A percentile compares a stretch with the other conserved stretches of the same genome.
These are phyloP conservation scores for Chondrus crispus DNA, from an alignment of 23 red algal species.

Conservation along the genomic window DNA sequence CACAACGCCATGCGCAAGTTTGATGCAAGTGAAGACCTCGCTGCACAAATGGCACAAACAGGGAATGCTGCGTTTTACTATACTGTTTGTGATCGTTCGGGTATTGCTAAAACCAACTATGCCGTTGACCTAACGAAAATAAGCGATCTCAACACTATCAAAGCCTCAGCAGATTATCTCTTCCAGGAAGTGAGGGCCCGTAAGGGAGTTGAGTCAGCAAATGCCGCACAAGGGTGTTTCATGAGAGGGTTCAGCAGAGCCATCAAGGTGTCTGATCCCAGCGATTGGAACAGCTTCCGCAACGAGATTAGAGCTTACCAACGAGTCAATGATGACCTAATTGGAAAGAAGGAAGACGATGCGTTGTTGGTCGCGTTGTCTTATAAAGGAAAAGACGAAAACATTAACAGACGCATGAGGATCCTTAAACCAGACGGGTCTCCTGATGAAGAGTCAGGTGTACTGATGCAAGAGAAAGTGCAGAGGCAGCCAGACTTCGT, in stretches of 20 bases:
- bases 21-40: neutral
- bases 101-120: no score
- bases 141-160: neutral
- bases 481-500: neutral
- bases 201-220: neutral
- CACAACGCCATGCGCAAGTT: neutral
- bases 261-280: neutral
- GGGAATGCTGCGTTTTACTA: neutral
- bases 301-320: neutral
- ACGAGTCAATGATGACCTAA: neutral
- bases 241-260: conserved; percentile 1
- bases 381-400: neutral
- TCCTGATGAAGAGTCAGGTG: neutral
- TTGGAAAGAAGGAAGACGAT: neutral
- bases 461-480: neutral
- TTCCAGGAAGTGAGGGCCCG: neutral
- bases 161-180: neutral
- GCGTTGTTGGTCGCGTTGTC: neutral
- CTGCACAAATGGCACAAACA: neutral
- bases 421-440: neutral
- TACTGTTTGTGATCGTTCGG: no score
- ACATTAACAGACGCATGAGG: neutral
- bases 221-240: neutral
- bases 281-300: neutral
- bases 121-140: neutral